Evolutionary conservation across 306 rosid genomes (phyloP).

Genomic region (Benincasa hispida): DNA sequence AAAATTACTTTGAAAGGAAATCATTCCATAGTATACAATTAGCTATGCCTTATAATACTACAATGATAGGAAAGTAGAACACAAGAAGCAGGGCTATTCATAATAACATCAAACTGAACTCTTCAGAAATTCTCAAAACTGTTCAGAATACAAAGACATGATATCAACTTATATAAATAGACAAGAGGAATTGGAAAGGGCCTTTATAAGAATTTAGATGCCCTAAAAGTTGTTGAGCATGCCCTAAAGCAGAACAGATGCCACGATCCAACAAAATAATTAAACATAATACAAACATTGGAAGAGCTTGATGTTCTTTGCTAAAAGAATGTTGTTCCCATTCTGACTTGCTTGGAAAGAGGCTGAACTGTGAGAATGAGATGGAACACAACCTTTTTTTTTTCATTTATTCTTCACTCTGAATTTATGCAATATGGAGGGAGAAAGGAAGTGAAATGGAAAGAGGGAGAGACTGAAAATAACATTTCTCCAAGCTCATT

Average conservation of each 20-base stretch:
- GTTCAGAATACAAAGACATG: background rate
- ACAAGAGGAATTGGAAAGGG: slow-evolving; percentile 2
- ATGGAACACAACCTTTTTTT: background rate
- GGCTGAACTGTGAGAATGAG: background rate
- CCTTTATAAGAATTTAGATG: background rate
- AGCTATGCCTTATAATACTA: too few relatives aligned
- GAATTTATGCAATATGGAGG: background rate
- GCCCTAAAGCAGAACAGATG: background rate
- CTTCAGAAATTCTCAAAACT: background rate
- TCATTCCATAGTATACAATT: too few relatives aligned
- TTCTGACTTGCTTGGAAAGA: background rate
- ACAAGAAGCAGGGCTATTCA: background rate
- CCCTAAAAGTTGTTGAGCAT: background rate
- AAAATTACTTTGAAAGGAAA: too few relatives aligned
- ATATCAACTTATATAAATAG: slow-evolving; percentile 5
- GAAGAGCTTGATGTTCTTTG: slow-evolving; percentile 3
- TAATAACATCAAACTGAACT: slow-evolving; percentile 2
- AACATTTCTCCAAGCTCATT: slow-evolving; percentile 2
- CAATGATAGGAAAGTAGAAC: too few relatives aligned
- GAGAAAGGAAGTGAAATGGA: background rate
- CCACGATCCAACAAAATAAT: slow-evolving; percentile 5
- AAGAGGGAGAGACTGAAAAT: background rate
- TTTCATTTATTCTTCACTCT: background rate
- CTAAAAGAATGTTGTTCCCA: slow-evolving; percentile 1
- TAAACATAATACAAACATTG: slow-evolving; percentile 3